Evolutionary conservation across 805 yeast genomes (phyloP), one percentile per base, ranked within the genome.

Genomic region (Candida vartiovaarae): DNA sequence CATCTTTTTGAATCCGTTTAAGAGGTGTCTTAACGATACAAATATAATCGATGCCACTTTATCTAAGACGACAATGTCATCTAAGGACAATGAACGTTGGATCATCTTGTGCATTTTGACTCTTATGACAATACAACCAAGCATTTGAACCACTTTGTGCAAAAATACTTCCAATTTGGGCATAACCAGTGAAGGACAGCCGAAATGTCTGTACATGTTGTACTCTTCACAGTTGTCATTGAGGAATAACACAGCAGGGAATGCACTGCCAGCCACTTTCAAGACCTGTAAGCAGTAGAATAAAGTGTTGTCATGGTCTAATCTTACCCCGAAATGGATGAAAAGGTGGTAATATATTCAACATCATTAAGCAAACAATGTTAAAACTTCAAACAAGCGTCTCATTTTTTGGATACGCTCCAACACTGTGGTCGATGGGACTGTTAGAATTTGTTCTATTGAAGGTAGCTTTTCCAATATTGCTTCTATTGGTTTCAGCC

Each of bases 281-380:
- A 48, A 11, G 4, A 46, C 2, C 4, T 43, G 32, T 4, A 45
- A 5, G 4, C 46, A 34, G 37, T 42, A 44, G 20, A 36, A 11
- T 4, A 53, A 9, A 3, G 55, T 48, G 27, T 37, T 23, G 5
- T 28, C 36, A 4, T 20, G 40, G 23, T 53, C 38, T 25, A 29
- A 23, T 4, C 31, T 36, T n/a, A 36, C 45, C 39, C 47, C 49
- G 33, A 51, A 46, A 23, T 38, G 44, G 3, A 53, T 8, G 29
- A 41, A 51, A 9, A 53, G 35, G 36, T 53, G 48, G 26, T 48
- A 48, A 37, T 53, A 46, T 7, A 49, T 36, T 45, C n/a, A 51
- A 44, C n/a, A 34, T 41, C 2, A 46, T 31, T 5, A 53, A 32
- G 1, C 46, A 38, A 6, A 38, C 20, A 9, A 38, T 23, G 32